phyloP scores from a whole-genome alignment of 768 basidiomycete species.

The Boletus coccyginus region DNA sequence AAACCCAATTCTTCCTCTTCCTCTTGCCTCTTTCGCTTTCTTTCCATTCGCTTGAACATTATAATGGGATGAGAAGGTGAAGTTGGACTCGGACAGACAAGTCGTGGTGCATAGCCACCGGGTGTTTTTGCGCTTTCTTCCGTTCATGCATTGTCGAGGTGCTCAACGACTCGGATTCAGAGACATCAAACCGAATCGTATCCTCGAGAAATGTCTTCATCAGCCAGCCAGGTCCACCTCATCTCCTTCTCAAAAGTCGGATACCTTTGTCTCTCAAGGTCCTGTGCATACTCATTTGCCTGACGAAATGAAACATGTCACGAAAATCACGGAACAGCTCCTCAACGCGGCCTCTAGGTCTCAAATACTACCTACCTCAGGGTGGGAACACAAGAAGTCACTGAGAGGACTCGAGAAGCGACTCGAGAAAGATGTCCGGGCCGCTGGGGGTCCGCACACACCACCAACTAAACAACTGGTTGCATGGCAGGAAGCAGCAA shows the following conservation, averaged over 20 bases:
- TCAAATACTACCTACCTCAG: slow-evolving; percentile 17
- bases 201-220: slow-evolving; percentile 9
- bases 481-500: slow-evolving; percentile 25
- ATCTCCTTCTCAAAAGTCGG: background rate
- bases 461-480: slow-evolving; percentile 25
- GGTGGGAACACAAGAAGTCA: slow-evolving; percentile 38
- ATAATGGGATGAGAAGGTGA: background rate
- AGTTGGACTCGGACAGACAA: too few relatives aligned
- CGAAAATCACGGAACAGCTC: slow-evolving; percentile 30
- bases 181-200: slow-evolving; percentile 15
- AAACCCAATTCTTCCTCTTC: slow-evolving; percentile 65
- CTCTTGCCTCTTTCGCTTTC: slow-evolving; percentile 55
- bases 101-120: slow-evolving; percentile 24
- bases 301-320: slow-evolving; percentile 9
- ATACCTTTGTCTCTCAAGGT: background rate
- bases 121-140: slow-evolving; percentile 17
- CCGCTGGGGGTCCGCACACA: slow-evolving; percentile 6
- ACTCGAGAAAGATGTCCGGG: slow-evolving; percentile 25
- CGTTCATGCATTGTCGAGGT: slow-evolving; percentile 30
- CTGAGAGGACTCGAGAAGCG: slow-evolving; percentile 41
- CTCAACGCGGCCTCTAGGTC: slow-evolving; percentile 34
- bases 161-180: slow-evolving; percentile 12
- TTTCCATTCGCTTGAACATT: slow-evolving; percentile 83
- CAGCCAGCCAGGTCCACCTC: background rate
- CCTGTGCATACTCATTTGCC: background rate